Base-by-base conservation (phyloP, 805 yeast species). In the Wickerhamiella qilinensis region DNA sequence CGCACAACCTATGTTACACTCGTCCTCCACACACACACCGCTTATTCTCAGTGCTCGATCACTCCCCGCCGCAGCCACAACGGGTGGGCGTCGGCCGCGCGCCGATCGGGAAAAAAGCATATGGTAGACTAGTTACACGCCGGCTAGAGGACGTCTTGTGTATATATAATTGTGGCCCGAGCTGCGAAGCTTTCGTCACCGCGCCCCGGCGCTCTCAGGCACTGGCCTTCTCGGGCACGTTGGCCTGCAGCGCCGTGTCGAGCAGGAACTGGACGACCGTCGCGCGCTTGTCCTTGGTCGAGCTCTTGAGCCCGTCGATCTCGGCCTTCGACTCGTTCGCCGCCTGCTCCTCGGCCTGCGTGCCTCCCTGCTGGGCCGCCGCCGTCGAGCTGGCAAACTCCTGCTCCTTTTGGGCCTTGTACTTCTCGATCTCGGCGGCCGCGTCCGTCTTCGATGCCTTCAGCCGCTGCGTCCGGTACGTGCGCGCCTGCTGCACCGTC, bases 371-470 rank as follows among this genome's bases (percentile, higher is more conserved):
- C 41, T 77, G 70, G 55, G 80, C 83, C 58, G 76, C 74, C 30
- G 68, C 61, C 58, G 83, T 91, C 53, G 68, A 77, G 46, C 72
- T 63, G 55, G 72, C 69, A 61, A 88, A 73, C 62, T 88, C 95
- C 35, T 62, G 64, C 46, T 86, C 95, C 66, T 86, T 88, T 57
- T 75, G 71, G 37, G 67, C 58, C 68, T 82, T 86, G 71, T 91
- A 91, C 40, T 74, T 77, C 47, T 76, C 80, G 52, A 91, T 83
- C 61, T 91, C 98, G 40, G 68, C 64, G 46, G 84, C 79, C 28
- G 98, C 98, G 58, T 91, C 97, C 19, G 77, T 64, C 66, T 85
- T 88, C 38, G 97, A 94, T 35, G 91, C 86, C 72, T 88, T 91
- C 58, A 91, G 70, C 48, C 85, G 80, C 49, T 73, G 77, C 31